These are phyloP conservation scores for Jaapia argillacea DNA, from an alignment of 768 basidiomycete genomes.

Conservation along the genomic window DNA sequence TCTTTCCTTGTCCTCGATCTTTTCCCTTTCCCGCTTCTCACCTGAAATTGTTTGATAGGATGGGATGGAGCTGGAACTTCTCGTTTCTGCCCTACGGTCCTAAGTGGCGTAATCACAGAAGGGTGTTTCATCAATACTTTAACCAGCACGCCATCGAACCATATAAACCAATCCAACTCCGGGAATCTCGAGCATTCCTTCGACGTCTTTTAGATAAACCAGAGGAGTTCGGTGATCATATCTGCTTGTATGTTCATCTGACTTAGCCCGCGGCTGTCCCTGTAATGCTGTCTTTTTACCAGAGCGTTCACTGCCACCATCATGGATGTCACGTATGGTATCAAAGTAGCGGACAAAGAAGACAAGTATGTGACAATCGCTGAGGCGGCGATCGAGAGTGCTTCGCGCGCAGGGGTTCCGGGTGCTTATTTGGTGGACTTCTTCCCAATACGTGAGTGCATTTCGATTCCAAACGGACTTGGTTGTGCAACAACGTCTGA, in stretches of 20 bases:
- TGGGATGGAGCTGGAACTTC: neutral
- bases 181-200: conserved; percentile 2
- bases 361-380: neutral
- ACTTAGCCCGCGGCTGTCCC: neutral
- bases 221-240: conserved; percentile 2
- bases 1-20: too few relatives aligned
- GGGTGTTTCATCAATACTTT: conserved; percentile 9
- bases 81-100: neutral
- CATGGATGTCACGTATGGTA: conserved; percentile 12
- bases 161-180: conserved; percentile 4
- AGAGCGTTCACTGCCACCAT: neutral
- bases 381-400: neutral
- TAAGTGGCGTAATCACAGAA: conserved; percentile 9
- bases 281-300: neutral
- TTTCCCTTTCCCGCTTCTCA: too few relatives aligned
- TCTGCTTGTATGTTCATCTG: neutral
- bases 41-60: too few relatives aligned
- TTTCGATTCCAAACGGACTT: neutral
- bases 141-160: conserved; percentile 3
- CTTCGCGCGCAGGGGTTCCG: neutral
- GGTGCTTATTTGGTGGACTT: neutral
- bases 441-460: neutral
- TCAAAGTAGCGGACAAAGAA: neutral
- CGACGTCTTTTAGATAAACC: conserved; percentile 1
- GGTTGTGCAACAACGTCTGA: neutral